phyloP scores from a whole-genome alignment of 2,329 filamentous ascomycete species.

The Aspergillus piperis region DNA sequence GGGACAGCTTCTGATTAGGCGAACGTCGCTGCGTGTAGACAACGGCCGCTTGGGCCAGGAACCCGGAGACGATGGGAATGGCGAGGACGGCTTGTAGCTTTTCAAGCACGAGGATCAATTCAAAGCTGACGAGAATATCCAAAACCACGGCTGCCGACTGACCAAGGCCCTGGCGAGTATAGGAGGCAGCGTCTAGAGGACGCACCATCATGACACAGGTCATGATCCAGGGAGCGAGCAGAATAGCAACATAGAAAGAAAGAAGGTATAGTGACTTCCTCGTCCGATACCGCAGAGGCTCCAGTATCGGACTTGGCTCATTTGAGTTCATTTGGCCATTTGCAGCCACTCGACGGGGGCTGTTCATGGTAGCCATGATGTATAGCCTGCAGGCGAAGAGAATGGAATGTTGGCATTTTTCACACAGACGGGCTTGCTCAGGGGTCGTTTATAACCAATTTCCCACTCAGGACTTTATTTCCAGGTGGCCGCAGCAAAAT shows the following conservation, averaged over 20 bases:
- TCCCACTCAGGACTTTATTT: not conserved
- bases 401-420: rapidly evolving
- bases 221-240: not conserved
- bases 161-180: not conserved
- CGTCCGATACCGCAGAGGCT: not conserved
- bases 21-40: not conserved
- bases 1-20: not conserved
- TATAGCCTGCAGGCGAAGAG: not conserved
- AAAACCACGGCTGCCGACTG: not conserved
- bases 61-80: not conserved
- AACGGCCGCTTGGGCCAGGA: not conserved
- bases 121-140: not conserved
- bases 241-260: not conserved
- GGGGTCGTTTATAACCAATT: not conserved
- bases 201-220: not conserved
- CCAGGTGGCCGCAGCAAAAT: not conserved
- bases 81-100: not conserved
- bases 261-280: not conserved
- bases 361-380: not conserved
- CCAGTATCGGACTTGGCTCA: not conserved
- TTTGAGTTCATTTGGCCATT: not conserved
- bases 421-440: not conserved
- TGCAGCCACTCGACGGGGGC: not conserved
- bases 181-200: not conserved
- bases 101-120: not conserved